These are phyloP conservation scores for Saturnispora zaruensis DNA, from an alignment of 805 yeast species.

Conservation along the genomic window DNA sequence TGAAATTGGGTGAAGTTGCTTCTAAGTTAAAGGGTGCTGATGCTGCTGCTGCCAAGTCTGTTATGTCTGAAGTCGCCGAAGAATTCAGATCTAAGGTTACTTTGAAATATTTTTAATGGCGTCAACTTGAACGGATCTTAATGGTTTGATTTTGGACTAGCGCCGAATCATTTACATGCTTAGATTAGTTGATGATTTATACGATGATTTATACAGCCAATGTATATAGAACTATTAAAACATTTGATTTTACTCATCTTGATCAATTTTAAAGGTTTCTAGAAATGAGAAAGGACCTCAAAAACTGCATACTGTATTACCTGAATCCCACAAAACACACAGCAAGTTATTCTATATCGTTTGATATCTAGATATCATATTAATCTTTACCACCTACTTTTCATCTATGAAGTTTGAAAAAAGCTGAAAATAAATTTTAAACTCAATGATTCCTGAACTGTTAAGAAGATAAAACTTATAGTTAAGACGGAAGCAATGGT, in stretches of 20 bases:
- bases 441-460: background rate
- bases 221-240: too few relatives aligned
- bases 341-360: too few relatives aligned
- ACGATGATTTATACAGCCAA: too few relatives aligned
- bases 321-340: too few relatives aligned
- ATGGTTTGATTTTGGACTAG: background rate
- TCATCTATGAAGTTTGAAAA: background rate
- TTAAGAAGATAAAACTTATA: background rate
- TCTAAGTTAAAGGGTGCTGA: constrained; percentile 51
- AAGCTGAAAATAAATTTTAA: background rate
- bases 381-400: background rate
- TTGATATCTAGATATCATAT: too few relatives aligned
- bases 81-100: constrained; percentile 21
- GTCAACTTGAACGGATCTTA: constrained; percentile 12
- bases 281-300: too few relatives aligned
- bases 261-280: too few relatives aligned
- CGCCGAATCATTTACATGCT: too few relatives aligned
- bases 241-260: too few relatives aligned
- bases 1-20: constrained; percentile 68
- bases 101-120: constrained; percentile 15
- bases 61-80: constrained; percentile 47
- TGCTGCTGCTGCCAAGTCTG: constrained; percentile 49
- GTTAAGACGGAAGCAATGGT: constrained; percentile 40
- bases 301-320: too few relatives aligned
- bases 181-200: background rate